Conservation (phyloP, 768 basidiomycete genomes). For the Boletus subparvulus region DNA sequence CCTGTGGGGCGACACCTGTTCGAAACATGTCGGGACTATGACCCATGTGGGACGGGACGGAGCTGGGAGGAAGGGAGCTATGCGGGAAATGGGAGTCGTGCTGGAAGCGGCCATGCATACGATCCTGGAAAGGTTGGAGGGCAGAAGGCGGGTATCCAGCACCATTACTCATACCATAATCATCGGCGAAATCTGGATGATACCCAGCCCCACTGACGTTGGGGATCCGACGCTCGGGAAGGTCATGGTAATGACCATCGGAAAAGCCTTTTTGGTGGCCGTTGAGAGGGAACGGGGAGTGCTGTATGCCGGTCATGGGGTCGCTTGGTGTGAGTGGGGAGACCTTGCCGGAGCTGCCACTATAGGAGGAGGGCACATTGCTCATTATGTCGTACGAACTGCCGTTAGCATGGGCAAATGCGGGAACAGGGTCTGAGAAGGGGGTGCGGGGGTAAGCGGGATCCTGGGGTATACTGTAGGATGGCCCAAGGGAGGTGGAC, state of each 20-base stretch:
- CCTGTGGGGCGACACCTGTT: constrained; percentile 63
- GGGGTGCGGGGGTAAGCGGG: constrained; percentile 56
- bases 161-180: constrained; percentile 52
- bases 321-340: constrained; percentile 75
- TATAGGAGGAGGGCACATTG: constrained; percentile 61
- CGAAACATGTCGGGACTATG: constrained; percentile 58
- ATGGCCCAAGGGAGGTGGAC: constrained; percentile 62
- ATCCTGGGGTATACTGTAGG: constrained; percentile 55
- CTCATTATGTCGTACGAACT: constrained; percentile 66
- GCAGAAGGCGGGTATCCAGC: constrained; percentile 49
- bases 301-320: constrained; percentile 56
- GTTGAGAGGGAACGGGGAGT: constrained; percentile 49
- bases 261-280: constrained; percentile 56
- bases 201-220: constrained; percentile 45
- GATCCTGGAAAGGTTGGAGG: constrained; percentile 61
- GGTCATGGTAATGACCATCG: constrained; percentile 55
- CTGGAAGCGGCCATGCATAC: constrained; percentile 49
- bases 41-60: constrained; percentile 52
- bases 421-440: constrained; percentile 59
- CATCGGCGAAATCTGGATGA: constrained; percentile 61
- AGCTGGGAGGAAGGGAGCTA: constrained; percentile 36
- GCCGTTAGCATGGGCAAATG: constrained; percentile 52
- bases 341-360: constrained; percentile 62
- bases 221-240: constrained; percentile 58
- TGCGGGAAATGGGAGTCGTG: constrained; percentile 55